A percentile compares a stretch with the other conserved stretches of the same genome.
phyloP scores from a whole-genome alignment of 202 grass and related monocot genomes.

The Digitaria exilis region DNA sequence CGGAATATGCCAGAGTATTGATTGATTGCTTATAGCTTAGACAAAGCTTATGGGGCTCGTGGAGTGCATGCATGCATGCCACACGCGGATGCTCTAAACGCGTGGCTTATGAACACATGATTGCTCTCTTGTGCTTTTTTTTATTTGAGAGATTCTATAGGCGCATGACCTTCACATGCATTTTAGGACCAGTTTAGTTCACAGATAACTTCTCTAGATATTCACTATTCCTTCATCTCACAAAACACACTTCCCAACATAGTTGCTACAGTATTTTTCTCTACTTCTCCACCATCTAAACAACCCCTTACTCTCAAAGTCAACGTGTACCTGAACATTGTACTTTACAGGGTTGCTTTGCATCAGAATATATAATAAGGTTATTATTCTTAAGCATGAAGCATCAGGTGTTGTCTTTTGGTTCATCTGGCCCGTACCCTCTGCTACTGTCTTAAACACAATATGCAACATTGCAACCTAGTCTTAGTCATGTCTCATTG shows the following conservation, averaged over 20 bases:
- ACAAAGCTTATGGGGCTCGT: conserved; percentile 21
- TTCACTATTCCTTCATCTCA: too few species aligned
- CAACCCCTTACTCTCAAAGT: not conserved
- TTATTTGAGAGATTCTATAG: not conserved
- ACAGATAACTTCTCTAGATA: too few species aligned
- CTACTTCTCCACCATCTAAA: too few species aligned
- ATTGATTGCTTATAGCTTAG: not conserved
- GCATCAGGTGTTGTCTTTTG: conserved; percentile 16
- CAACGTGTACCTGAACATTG: not conserved
- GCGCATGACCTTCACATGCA: conserved; percentile 27
- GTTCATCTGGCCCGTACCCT: not conserved
- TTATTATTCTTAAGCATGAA: not conserved
- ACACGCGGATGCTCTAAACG: not conserved
- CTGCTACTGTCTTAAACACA: not conserved
- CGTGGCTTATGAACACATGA: not conserved
- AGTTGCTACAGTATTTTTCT: too few species aligned
- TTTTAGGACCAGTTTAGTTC: too few species aligned
- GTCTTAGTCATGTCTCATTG: not conserved
- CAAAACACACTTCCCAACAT: too few species aligned
- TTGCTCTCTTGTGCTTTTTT: not conserved
- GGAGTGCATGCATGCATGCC: conserved; percentile 29
- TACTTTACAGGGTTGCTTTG: not conserved
- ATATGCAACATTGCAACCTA: not conserved
- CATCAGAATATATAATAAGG: not conserved
- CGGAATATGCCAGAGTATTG: not conserved